phyloP scores from a whole-genome alignment of 257 asterid species.

The Plantago ovata region DNA sequence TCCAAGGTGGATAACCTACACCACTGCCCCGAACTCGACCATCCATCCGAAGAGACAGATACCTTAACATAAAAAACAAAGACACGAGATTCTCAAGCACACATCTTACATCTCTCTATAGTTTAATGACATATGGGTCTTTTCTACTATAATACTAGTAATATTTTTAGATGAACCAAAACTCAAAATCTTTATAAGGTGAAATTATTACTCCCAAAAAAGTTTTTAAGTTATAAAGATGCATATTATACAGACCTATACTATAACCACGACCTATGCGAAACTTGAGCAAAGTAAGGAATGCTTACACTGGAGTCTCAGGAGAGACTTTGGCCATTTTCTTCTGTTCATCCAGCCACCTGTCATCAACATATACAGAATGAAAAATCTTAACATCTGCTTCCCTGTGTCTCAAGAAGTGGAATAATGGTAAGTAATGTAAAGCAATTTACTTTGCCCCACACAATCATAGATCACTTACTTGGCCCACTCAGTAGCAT shows the following conservation, averaged over 20 bases:
- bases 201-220: not conserved
- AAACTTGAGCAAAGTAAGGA: conserved; percentile 7
- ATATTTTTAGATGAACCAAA: not conserved
- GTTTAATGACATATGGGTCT: not conserved
- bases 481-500: conserved; percentile 66
- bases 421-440: not conserved
- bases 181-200: not conserved
- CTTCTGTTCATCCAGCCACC: conserved; percentile 97
- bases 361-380: conserved; percentile 25
- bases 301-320: conserved; percentile 89
- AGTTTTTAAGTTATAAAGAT: not conserved
- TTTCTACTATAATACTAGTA: not conserved
- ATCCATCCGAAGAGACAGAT: conserved; percentile 88
- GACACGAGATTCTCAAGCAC: conserved; percentile 8
- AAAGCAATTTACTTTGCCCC: not conserved
- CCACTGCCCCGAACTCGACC: conserved; percentile 98
- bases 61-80: conserved; percentile 40
- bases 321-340: conserved; percentile 70
- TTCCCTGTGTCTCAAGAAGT: not conserved
- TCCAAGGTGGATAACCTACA: conserved; percentile 97
- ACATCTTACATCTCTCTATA: not conserved
- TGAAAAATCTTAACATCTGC: not conserved
- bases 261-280: not conserved
- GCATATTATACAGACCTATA: not conserved
- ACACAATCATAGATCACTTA: conserved; percentile 34